Evolutionary conservation across 148 eudicot species (phyloP), one percentile per base, ranked within the genome.

Genomic region (Spergularia bocconei): DNA sequence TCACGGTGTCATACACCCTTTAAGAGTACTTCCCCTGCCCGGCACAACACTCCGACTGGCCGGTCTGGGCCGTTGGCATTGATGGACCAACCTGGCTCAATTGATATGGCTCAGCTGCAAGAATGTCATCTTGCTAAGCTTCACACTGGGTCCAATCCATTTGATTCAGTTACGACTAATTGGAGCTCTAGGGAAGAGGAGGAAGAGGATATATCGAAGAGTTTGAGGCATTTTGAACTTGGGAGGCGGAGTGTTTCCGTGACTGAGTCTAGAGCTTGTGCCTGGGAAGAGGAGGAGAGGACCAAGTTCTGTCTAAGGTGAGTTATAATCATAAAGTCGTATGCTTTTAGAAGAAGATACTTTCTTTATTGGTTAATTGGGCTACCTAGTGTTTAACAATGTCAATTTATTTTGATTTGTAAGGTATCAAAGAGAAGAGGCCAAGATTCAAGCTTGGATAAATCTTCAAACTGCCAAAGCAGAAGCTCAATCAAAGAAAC

Each of bases 181-280:
- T 93, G 98, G 98, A 88, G 91, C 73, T 82, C 98, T 3, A 91
- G 85, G 76, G 94, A 91, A 63, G 98, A 93, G 80, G 98, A 93
- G 73, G 97, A 93, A 75, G 98, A 93, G 76, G 98, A 93, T 54
- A 81, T 91, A 50, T 93, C 97, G 3, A 93, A 93, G 92, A 93
- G 98, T 75, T 81, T 93, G 78, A 85, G 98, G 75, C 97, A 91
- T 75, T 93, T 88, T 81, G 98, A 91, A 79, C 79, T 88, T 69
- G 86, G 82, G 21, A 77, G 88, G 75, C 88, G 76, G 55, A 91
- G 91, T 76, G 83, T 85, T 72, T 90, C 93, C 63, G 85, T 85
- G 53, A 86, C 89, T 0, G 97, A 89, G 79, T 73, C 89, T 55
- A 90, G 85, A 48, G 63, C 83, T 70, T 75, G 79, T 80, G 82